These are phyloP conservation scores for Paramecium tetraurelia DNA, from an alignment of 73 alveolate species.

Conservation along the genomic window DNA sequence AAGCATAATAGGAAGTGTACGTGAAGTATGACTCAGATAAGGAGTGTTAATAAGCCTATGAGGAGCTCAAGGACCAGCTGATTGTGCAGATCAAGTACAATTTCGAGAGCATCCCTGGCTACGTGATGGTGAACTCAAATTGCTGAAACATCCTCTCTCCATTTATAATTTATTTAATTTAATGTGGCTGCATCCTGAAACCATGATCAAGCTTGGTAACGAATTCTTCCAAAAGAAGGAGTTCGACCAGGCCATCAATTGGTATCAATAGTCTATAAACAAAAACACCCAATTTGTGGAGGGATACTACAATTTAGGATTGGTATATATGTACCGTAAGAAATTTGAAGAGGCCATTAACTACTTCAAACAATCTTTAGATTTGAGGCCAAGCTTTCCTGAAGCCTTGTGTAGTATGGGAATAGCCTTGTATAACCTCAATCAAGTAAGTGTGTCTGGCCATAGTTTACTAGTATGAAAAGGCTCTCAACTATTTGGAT, in stretches of 20 bases:
- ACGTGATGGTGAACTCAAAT: not conserved
- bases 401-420: constrained; percentile 54
- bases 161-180: not conserved
- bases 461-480: not conserved
- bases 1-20: not conserved
- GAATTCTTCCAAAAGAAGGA: constrained; percentile 45
- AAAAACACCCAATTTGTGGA: constrained; percentile 15
- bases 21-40: constrained; percentile 9
- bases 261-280: constrained; percentile 33
- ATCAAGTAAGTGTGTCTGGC: not conserved
- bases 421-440: not conserved
- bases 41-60: not conserved
- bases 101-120: constrained; percentile 36
- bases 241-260: constrained; percentile 23
- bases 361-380: constrained; percentile 8
- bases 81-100: not conserved
- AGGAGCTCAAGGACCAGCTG: not conserved
- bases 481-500: not conserved
- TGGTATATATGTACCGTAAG: constrained; percentile 41
- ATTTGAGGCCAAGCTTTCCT: constrained; percentile 27
- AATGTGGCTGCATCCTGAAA: constrained; percentile 56
- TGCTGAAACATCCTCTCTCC: constrained; percentile 26
- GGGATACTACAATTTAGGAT: constrained; percentile 42
- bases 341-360: constrained; percentile 2
- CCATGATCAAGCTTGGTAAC: constrained; percentile 40